Evolutionary conservation across 192 early-diverging fungal genomes (phyloP).

Genomic region (Helicostylum pulchrum): DNA sequence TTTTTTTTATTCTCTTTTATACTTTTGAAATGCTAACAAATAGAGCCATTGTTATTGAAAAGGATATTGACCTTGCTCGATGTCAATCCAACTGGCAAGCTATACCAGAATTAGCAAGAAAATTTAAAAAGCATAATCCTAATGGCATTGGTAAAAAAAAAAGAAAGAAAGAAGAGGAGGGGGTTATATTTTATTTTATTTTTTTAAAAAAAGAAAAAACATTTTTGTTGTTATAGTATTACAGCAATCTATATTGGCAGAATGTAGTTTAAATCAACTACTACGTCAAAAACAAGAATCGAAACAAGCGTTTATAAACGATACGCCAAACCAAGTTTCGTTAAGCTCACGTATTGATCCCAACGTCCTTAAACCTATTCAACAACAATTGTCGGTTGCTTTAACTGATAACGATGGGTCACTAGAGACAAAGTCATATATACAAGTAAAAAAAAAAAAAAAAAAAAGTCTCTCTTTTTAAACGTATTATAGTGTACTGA

Average conservation of each 20-base stretch:
- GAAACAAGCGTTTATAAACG: conserved; percentile 11
- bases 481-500: not conserved
- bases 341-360: conserved; percentile 12
- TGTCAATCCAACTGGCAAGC: conserved; percentile 44
- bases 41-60: conserved; percentile 42
- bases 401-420: not conserved
- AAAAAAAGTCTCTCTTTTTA: not conserved
- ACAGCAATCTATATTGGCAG: conserved; percentile 43
- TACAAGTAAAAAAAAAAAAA: conserved; percentile 7
- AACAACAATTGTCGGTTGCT: conserved; percentile 20
- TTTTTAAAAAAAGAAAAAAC: not conserved
- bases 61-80: conserved; percentile 41
- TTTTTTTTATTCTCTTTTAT: no score
- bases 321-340: conserved; percentile 21
- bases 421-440: not conserved
- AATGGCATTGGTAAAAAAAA: conserved; percentile 45
- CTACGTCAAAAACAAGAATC: conserved; percentile 3
- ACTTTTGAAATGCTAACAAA: not conserved
- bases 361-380: conserved; percentile 7
- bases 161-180: not conserved
- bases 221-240: no score
- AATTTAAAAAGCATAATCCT: conserved; percentile 54
- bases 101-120: conserved; percentile 50
- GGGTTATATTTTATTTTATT: not conserved
- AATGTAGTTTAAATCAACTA: conserved; percentile 26